Evolutionary conservation across 495 filamentous ascomycete species (phyloP).

Genomic region (Hypoxylon crocopeplum): DNA sequence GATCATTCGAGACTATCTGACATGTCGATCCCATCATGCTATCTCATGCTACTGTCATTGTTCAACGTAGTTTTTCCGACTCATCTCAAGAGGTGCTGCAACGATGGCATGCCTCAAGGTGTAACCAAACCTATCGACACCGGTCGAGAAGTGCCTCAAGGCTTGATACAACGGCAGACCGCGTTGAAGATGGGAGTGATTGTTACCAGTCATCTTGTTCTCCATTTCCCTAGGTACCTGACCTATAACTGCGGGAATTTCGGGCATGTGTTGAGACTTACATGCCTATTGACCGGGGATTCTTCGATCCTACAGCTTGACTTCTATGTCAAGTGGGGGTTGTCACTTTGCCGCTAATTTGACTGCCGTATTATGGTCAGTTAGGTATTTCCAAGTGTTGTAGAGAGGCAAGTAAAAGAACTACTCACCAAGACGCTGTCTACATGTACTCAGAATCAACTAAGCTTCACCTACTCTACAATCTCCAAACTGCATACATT

Average conservation of each 20-base stretch:
- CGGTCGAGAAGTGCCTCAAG: background rate
- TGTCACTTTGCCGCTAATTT: conserved; percentile 8
- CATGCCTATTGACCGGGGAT: background rate
- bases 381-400: too few species aligned
- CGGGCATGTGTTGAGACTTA: conserved; percentile 1
- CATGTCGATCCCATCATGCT: conserved; percentile 9
- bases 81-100: conserved; percentile 13
- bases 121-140: conserved; percentile 24
- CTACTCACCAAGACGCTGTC: too few species aligned
- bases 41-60: conserved; percentile 4
- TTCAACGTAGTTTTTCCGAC: background rate
- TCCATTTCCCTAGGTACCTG: background rate
- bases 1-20: conserved; percentile 24
- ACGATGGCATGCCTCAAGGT: conserved; percentile 3
- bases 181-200: conserved; percentile 10
- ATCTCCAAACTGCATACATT: too few species aligned
- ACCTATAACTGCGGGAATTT: conserved; percentile 29
- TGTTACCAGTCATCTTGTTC: conserved; percentile 9
- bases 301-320: conserved; percentile 4
- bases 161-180: conserved; percentile 19
- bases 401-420: too few species aligned
- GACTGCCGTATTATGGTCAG: conserved; percentile 7
- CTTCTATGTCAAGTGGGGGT: conserved; percentile 24
- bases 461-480: too few species aligned
- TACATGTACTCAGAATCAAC: too few species aligned